Conservation (phyloP, 257 asterid genomes). For the Petrea volubilis region DNA sequence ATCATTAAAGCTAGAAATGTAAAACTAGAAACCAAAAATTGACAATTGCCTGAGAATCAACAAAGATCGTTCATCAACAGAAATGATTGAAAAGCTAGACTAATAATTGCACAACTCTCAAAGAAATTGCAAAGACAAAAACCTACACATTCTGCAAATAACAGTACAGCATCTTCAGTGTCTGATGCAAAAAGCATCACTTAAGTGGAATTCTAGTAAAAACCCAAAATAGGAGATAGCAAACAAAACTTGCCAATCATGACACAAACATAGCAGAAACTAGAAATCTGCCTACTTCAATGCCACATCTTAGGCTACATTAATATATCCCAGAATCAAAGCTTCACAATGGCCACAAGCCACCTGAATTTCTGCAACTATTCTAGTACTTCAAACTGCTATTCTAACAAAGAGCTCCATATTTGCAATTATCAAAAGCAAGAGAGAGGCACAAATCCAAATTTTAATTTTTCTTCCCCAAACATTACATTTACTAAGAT, state of each 20-base stretch:
- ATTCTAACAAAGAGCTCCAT: constrained; percentile 11
- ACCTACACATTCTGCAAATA: not conserved
- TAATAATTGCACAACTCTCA: not conserved
- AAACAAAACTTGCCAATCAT: not conserved
- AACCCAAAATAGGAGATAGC: not conserved
- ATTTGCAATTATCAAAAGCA: not conserved
- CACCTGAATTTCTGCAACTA: not conserved
- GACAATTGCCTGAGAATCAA: not conserved
- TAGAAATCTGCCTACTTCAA: not conserved
- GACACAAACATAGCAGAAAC: not conserved
- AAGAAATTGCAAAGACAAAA: not conserved
- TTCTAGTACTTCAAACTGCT: not conserved
- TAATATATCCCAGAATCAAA: constrained; percentile 4
- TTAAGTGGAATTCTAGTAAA: not conserved
- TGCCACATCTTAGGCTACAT: constrained; percentile 12
- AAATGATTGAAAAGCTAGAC: constrained; percentile 12
- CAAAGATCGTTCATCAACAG: constrained; percentile 14
- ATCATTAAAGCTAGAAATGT: not conserved
- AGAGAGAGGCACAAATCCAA: not conserved
- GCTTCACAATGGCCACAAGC: not conserved
- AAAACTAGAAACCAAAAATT: not conserved
- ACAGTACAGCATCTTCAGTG: not conserved
- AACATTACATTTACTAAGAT: not conserved
- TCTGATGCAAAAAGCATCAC: not conserved
- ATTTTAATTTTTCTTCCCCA: not conserved